phyloP scores from a whole-genome alignment of 352 stramenopile species.

The Phytophthora pini region DNA sequence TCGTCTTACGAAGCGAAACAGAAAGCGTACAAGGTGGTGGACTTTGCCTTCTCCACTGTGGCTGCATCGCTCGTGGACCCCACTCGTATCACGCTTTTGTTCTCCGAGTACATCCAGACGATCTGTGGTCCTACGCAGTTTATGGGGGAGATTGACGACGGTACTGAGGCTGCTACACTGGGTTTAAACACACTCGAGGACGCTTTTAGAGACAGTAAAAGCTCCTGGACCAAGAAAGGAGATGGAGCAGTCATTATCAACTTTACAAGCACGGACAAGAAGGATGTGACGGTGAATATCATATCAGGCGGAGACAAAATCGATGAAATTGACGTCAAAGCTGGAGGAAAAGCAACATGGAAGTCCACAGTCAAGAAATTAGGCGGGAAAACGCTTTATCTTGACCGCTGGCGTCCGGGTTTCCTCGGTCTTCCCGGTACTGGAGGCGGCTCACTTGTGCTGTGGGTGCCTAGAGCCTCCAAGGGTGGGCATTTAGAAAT shows the following conservation, averaged over 20 bases:
- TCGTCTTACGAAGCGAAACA: slow-evolving; percentile 27
- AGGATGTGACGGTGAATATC: slow-evolving; percentile 38
- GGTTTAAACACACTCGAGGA: slow-evolving; percentile 35
- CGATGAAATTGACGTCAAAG: slow-evolving; percentile 23
- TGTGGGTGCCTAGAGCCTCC: slow-evolving; percentile 54
- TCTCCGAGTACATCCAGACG: slow-evolving; percentile 65
- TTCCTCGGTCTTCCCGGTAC: slow-evolving; percentile 34
- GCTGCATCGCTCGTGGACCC: slow-evolving; percentile 42
- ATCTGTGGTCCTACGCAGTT: slow-evolving; percentile 53
- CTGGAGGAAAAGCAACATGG: slow-evolving; percentile 20
- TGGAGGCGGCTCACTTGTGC: slow-evolving; percentile 52
- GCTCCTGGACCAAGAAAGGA: slow-evolving; percentile 29
- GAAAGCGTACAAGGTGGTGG: slow-evolving; percentile 24
- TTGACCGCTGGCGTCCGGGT: slow-evolving; percentile 33
- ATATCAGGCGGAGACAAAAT: slow-evolving; percentile 37
- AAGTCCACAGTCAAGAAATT: slow-evolving; percentile 28
- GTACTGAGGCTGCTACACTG: slow-evolving; percentile 43
- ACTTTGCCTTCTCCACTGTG: slow-evolving; percentile 27
- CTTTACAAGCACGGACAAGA: slow-evolving; percentile 30
- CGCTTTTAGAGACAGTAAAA: slow-evolving; percentile 29
- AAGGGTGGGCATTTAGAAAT: slow-evolving; percentile 53
- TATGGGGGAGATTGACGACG: slow-evolving; percentile 66
- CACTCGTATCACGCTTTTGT: slow-evolving; percentile 46
- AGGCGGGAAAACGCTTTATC: slow-evolving; percentile 39
- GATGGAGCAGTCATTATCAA: slow-evolving; percentile 34